phyloP scores from a whole-genome alignment of 148 eudicot species.

The Amaranthus cruentus region DNA sequence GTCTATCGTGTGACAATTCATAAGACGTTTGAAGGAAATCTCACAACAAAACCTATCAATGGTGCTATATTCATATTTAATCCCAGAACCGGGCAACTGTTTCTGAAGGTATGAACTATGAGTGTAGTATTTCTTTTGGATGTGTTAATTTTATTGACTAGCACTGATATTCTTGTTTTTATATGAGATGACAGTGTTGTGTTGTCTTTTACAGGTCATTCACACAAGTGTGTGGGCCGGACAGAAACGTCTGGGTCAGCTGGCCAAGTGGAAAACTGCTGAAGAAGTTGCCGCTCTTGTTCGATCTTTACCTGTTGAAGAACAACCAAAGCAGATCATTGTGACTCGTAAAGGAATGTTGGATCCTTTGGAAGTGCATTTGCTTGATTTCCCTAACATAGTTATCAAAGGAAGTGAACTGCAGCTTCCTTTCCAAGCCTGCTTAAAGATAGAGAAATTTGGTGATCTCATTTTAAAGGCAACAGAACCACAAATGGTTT shows the following conservation, averaged over 20 bases:
- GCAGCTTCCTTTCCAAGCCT: constrained; percentile 99
- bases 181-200: not conserved
- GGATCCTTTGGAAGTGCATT: constrained; percentile 97
- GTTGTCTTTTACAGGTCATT: constrained; percentile 59
- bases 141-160: not conserved
- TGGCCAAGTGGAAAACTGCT: constrained; percentile 99
- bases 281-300: constrained; percentile 99
- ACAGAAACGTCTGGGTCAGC: constrained; percentile 98
- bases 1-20: constrained; percentile 98
- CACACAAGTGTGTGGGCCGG: constrained; percentile 99
- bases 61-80: constrained; percentile 98
- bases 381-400: constrained; percentile 94
- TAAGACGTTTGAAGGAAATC: constrained; percentile 98
- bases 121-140: not conserved
- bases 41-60: constrained; percentile 96
- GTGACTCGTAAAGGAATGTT: constrained; percentile 99
- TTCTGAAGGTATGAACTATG: constrained; percentile 60
- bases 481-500: constrained; percentile 97
- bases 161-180: not conserved
- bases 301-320: constrained; percentile 96
- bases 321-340: constrained; percentile 94
- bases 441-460: constrained; percentile 97
- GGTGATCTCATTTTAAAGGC: constrained; percentile 98
- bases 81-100: constrained; percentile 92
- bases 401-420: constrained; percentile 99